Percentiles rank a stretch among this genome's conserved stretches.
Evolutionary conservation across 495 filamentous ascomycete genomes (phyloP).

Genomic region (Evansstolkia leycettana): DNA sequence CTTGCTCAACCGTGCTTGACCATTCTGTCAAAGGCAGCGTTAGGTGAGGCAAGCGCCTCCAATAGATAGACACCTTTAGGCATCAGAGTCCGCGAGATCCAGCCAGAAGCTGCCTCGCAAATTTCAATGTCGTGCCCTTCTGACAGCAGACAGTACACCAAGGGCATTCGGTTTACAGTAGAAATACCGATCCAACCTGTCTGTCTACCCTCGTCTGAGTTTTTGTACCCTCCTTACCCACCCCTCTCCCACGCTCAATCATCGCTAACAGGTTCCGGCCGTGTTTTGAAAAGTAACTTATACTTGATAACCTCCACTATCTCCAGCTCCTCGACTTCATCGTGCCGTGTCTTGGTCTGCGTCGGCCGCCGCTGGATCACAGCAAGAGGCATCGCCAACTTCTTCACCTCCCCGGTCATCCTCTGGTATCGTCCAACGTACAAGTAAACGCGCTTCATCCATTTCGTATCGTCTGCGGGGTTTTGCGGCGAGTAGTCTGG

Average conservation of each 20-base stretch:
- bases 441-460: slow-evolving; percentile 83
- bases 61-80: no score
- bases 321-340: slow-evolving; percentile 42
- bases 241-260: slow-evolving; percentile 7
- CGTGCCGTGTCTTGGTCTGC: no score
- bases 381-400: slow-evolving; percentile 62
- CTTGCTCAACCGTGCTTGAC: no score
- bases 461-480: slow-evolving; percentile 38
- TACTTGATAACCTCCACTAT: slow-evolving; percentile 80
- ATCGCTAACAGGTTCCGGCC: slow-evolving; percentile 74
- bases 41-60: no score
- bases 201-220: background rate
- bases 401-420: slow-evolving; percentile 83
- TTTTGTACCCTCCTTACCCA: background rate
- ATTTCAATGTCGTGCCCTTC: no score
- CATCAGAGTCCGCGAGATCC: no score
- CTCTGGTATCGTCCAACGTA: slow-evolving; percentile 86
- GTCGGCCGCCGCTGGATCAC: slow-evolving; percentile 48
- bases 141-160: no score
- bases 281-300: slow-evolving; percentile 75
- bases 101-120: no score
- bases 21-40: no score
- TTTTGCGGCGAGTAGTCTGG: slow-evolving; percentile 50
- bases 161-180: no score
- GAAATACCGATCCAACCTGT: no score